Evolutionary conservation across 352 stramenopile species (phyloP), one percentile per base, ranked within the genome.

Genomic region (Thalassiosira mediterranea): DNA sequence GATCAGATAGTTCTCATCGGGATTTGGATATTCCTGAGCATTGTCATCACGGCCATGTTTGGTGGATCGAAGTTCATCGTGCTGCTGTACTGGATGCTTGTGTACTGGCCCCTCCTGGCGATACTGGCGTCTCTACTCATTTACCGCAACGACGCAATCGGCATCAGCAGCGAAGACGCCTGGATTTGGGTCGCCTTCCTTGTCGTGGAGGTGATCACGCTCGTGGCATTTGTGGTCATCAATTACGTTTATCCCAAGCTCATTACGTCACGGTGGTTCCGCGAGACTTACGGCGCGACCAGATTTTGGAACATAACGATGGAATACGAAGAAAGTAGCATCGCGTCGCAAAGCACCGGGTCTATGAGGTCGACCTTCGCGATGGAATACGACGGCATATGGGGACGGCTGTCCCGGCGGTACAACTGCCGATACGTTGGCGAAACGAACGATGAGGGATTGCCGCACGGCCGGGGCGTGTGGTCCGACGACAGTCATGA

Each of bases 91-190:
- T 90, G 91, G 44, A 95, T 92, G 92, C 78, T 95, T 47, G 76
- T 96, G 28, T 96, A 95, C 73, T 95, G 87, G 88, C 82, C 94
- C 28, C 79, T 96, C 37, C 44, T 95, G 21, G 90, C 89, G 0
- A 86, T 92, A 44, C 74, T 93, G 67, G 54, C 92, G 48, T 42
- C 93, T 72, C 13, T 91, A 87, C 52, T 65, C 79, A 7, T 67
- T 90, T 32, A 92, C 87, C 52, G 75, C 69, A 2, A 59, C 82
- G n/a, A 79, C 72, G 0, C 60, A 73, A 11, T n/a, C 58, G 79
- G 23, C 89, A 42, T 13, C 13, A 42, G 7, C 7, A 42, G 34
- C 15, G 44, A 28, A 23, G 5, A 8, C 21, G 15, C 4, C 44
- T 53, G 8, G 3, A 57, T 93, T n/a, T 25, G 67, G 17, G 48